Conservation (phyloP, 2,329 filamentous ascomycete genomes). For the Alternaria sp. region DNA sequence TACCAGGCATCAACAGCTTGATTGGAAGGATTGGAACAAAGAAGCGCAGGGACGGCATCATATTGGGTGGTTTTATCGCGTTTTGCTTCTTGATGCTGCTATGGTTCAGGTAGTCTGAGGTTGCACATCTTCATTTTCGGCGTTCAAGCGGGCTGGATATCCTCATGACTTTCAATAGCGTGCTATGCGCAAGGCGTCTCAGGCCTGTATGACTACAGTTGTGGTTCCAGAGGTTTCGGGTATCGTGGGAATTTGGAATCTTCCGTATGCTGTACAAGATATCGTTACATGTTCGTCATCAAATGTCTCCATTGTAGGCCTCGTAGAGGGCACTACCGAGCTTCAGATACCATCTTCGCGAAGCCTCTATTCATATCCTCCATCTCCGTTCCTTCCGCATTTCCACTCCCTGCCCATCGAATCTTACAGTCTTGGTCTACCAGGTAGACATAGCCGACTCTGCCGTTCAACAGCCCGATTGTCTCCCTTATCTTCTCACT, state of each 20-base stretch:
- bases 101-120: slow-evolving; percentile 56
- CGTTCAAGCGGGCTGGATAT: slow-evolving; percentile 42
- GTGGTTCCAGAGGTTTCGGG: slow-evolving; percentile 23
- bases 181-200: slow-evolving; percentile 25
- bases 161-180: slow-evolving; percentile 35
- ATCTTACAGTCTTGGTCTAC: slow-evolving; percentile 88
- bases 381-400: slow-evolving; percentile 70
- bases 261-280: slow-evolving; percentile 12
- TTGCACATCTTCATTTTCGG: slow-evolving; percentile 20
- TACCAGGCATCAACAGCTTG: slow-evolving; percentile 90
- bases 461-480: slow-evolving; percentile 79
- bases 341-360: slow-evolving; percentile 63
- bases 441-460: slow-evolving; percentile 93
- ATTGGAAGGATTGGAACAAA: slow-evolving; percentile 93
- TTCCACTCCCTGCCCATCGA: slow-evolving; percentile 88
- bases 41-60: slow-evolving; percentile 93
- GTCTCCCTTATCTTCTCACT: slow-evolving; percentile 65
- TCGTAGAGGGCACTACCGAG: slow-evolving; percentile 2
- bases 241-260: slow-evolving; percentile 14
- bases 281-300: slow-evolving; percentile 9
- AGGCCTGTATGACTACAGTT: slow-evolving; percentile 43
- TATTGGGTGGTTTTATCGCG: slow-evolving; percentile 89
- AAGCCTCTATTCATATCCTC: slow-evolving; percentile 72
- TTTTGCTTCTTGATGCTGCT: slow-evolving; percentile 89
- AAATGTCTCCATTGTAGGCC: not conserved